Base-by-base conservation (phyloP, 345 rosid genomes). In the Bruguiera parviflora region DNA sequence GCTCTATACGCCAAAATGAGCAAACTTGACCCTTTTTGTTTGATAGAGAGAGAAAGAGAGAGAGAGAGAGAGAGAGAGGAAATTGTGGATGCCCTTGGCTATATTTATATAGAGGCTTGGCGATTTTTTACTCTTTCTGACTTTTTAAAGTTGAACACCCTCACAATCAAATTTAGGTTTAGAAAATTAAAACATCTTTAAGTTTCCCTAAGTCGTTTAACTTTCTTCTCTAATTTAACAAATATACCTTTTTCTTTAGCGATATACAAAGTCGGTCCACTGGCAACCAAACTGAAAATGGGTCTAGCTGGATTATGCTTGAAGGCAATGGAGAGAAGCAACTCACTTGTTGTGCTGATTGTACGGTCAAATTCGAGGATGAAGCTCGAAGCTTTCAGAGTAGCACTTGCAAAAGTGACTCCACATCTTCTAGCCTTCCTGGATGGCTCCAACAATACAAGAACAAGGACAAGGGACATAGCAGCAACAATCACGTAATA, bases 231-330 rank as follows among this genome's bases (percentile, higher is more conserved):
- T 64, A 11, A 32, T 28, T 56, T 43, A 35, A 66, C 43, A 56
- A 15, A 7, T 22, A 0, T 22, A 15, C 52, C 55, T 64, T 22
- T 24, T 32, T 24, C 21, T 73, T 33, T 59, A 84, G 86, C 73
- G 85, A 74, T 18, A 20, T 70, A 43, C 75, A 76, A 76, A 76
- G 79, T 46, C 75, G 77, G 76, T 74, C 80, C 66, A 69, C 77
- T 31, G 76, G 78, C 75, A 83, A 76, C 69, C 86, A 74, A 74
- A 77, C 73, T 27, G 84, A 79, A 72, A 71, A 67, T 65, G 75
- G 79, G 70, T 61, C 84, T 58, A 70, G 73, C 46, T 79, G 82
- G 82, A 63, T 75, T 69, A 62, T 69, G 16, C 20, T 70, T 59
- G 83, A 80, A 73, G 75, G 69, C 35, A 78, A 66, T 51, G 81